phyloP scores from a whole-genome alignment of 2,329 filamentous ascomycete species.

The Colletotrichum limetticola region DNA sequence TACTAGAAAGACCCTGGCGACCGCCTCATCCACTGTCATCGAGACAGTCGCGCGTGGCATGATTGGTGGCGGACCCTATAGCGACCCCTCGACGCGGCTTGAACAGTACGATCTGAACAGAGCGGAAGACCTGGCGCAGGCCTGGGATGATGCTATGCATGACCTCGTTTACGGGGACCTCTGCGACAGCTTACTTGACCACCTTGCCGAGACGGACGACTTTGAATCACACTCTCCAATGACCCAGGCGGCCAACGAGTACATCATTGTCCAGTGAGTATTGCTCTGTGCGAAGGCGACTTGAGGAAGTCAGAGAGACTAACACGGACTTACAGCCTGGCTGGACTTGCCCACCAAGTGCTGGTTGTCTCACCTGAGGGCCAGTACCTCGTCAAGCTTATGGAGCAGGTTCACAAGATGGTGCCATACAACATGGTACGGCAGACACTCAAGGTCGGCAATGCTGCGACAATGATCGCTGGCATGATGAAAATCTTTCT shows the following conservation, averaged over 20 bases:
- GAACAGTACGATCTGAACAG: conserved; percentile 66
- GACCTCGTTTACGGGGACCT: conserved; percentile 75
- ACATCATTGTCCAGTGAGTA: conserved; percentile 74
- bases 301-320: background rate
- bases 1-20: conserved; percentile 78
- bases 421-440: conserved; percentile 78
- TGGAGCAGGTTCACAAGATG: conserved; percentile 76
- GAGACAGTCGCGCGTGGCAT: conserved; percentile 76
- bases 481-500: conserved; percentile 78
- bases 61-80: conserved; percentile 66
- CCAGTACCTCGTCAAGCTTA: conserved; percentile 76
- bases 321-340: conserved; percentile 60
- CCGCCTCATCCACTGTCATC: conserved; percentile 75
- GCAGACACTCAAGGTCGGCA: conserved; percentile 80
- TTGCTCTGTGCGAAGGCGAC: background rate
- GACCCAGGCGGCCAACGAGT: conserved; percentile 73
- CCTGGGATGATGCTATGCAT: conserved; percentile 75
- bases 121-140: conserved; percentile 68
- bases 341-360: conserved; percentile 78
- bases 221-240: conserved; percentile 72
- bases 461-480: conserved; percentile 84
- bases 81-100: conserved; percentile 34
- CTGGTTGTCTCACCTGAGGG: conserved; percentile 80
- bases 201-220: conserved; percentile 68
- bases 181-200: conserved; percentile 72